These are phyloP conservation scores for Neurospora tetraspora DNA, from an alignment of 495 filamentous ascomycete genomes.

Conservation along the genomic window DNA sequence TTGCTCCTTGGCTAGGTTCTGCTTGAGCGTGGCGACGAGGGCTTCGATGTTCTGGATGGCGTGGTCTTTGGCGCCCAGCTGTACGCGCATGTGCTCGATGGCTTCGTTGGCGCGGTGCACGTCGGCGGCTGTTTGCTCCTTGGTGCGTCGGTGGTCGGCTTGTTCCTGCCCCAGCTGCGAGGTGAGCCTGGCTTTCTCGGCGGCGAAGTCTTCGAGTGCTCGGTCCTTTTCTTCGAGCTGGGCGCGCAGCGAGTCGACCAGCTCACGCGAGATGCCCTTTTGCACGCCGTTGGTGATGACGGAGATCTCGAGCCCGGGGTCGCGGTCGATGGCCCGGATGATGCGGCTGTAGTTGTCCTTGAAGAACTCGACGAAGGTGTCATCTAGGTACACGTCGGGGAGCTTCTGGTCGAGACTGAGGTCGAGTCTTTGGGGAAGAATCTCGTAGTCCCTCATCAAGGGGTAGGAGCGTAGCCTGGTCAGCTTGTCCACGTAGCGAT, in stretches of 20 bases:
- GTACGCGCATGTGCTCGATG: slow-evolving; percentile 57
- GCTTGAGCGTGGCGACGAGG: slow-evolving; percentile 48
- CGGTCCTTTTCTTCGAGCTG: slow-evolving; percentile 66
- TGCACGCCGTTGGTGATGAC: slow-evolving; percentile 68
- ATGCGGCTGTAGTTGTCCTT: slow-evolving; percentile 91
- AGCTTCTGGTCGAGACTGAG: slow-evolving; percentile 47
- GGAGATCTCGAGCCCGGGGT: slow-evolving; percentile 76
- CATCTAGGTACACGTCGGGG: slow-evolving; percentile 79
- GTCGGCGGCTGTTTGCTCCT: slow-evolving; percentile 57
- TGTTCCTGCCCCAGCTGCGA: slow-evolving; percentile 68
- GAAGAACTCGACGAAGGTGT: slow-evolving; percentile 82
- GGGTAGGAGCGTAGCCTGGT: slow-evolving; percentile 68
- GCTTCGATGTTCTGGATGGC: slow-evolving; percentile 55
- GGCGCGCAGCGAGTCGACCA: slow-evolving; percentile 71
- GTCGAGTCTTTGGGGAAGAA: slow-evolving; percentile 59
- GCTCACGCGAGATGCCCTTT: slow-evolving; percentile 72
- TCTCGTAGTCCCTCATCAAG: slow-evolving; percentile 84
- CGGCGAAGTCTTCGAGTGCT: slow-evolving; percentile 57
- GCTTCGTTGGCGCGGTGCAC: slow-evolving; percentile 52
- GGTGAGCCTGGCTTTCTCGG: slow-evolving; percentile 54
- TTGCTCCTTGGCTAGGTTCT: slow-evolving; percentile 58
- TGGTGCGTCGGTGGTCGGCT: slow-evolving; percentile 60
- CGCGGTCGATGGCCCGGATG: slow-evolving; percentile 78
- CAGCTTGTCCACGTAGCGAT: slow-evolving; percentile 82
- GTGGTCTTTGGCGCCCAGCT: slow-evolving; percentile 57